Percentiles rank a stretch among this genome's conserved stretches.
Conservation (phyloP, 1,284 basidiomycete genomes). For the Retiboletus flavoniger region DNA sequence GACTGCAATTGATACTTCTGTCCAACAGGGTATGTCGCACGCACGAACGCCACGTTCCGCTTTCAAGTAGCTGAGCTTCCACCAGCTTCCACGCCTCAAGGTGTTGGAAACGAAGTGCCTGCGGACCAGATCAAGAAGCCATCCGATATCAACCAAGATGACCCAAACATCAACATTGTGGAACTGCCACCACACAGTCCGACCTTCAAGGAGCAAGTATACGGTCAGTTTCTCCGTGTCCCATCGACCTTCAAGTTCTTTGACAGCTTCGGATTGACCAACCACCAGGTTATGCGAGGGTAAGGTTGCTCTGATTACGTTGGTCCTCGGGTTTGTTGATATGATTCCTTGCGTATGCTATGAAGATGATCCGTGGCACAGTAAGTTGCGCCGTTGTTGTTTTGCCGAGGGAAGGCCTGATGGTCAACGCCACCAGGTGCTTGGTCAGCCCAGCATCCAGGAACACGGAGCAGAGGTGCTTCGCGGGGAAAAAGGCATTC, state of each 20-base stretch:
- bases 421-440: constrained; percentile 16
- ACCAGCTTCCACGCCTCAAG: constrained; percentile 37
- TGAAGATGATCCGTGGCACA: constrained; percentile 46
- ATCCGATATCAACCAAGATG: constrained; percentile 27
- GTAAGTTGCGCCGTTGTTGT: constrained; percentile 29
- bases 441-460: constrained; percentile 39
- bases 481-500: constrained; percentile 38
- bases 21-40: constrained; percentile 38
- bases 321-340: constrained; percentile 8
- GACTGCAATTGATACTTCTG: constrained; percentile 27
- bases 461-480: constrained; percentile 50
- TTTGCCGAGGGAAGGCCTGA: constrained; percentile 3
- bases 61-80: not conserved
- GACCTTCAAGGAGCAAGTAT: constrained; percentile 50
- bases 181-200: constrained; percentile 28
- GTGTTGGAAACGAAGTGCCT: constrained; percentile 34
- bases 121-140: constrained; percentile 28
- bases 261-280: not conserved
- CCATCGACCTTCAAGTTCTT: not conserved
- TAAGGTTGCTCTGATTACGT: constrained; percentile 12
- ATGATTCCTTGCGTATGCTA: not conserved
- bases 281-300: constrained; percentile 36
- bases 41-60: not conserved
- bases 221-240: constrained; percentile 36
- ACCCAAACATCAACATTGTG: constrained; percentile 30